These are phyloP conservation scores for Candida multigemmis DNA, from an alignment of 805 yeast genomes.

Conservation along the genomic window DNA sequence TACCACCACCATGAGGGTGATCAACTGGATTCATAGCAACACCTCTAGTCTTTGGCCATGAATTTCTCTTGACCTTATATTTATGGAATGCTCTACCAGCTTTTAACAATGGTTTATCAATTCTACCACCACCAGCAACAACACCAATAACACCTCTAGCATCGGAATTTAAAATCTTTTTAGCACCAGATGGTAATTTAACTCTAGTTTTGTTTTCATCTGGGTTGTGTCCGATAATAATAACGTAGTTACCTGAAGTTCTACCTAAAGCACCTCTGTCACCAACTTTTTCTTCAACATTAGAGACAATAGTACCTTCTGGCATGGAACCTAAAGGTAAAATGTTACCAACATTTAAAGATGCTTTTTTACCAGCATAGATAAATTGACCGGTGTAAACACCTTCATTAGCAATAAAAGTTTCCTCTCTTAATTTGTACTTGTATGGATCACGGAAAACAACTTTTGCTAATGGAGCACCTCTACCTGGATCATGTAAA, in stretches of 20 bases:
- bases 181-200: constrained; percentile 98
- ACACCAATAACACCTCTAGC: constrained; percentile 99
- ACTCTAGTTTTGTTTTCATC: constrained; percentile 99
- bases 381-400: constrained; percentile 98
- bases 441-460: constrained; percentile 99
- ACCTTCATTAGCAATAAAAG: constrained; percentile 99
- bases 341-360: constrained; percentile 94
- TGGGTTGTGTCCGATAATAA: constrained; percentile 98
- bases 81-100: constrained; percentile 99
- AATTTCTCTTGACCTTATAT: constrained; percentile 98
- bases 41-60: constrained; percentile 99
- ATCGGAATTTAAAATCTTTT: constrained; percentile 89
- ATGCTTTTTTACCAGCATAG: constrained; percentile 98
- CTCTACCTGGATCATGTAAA: constrained; percentile 99
- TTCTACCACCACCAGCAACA: constrained; percentile 99
- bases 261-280: constrained; percentile 99
- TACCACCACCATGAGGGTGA: constrained; percentile 99
- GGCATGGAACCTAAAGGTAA: constrained; percentile 96
- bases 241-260: constrained; percentile 99
- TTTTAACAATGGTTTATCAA: constrained; percentile 98
- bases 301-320: constrained; percentile 98
- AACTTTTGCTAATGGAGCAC: constrained; percentile 99
- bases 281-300: constrained; percentile 98
- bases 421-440: constrained; percentile 96
- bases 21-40: constrained; percentile 99